Evolutionary conservation across 441 rosid genomes (phyloP), one percentile per base, ranked within the genome.

Genomic region (Pelargonium fulgidum): DNA sequence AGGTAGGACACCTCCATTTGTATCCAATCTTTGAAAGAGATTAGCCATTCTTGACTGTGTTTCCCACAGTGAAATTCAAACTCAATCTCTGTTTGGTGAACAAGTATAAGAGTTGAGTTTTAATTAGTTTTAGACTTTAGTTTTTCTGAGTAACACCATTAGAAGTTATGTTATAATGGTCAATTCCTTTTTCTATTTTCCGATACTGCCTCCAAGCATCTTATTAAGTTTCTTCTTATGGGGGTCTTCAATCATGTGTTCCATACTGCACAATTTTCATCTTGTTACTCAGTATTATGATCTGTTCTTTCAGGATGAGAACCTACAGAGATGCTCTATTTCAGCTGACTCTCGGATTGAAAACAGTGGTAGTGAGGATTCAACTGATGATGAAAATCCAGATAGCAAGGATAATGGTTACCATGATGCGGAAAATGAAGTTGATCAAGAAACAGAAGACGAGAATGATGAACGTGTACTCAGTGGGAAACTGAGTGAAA

Each of bases 401-500:
- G 87, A 88, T 77, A 29, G 74, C 45, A 90, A 90, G 81, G 86
- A 85, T 41, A 85, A 84, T 79, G 90, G 85, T 24, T 89, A 84
- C 81, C 96, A 85, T 76, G 96, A 94, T 79, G 88, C 87, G 8
- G 97, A 87, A 81, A 89, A 90, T 84, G 96, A 89, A 82, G 97
- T 79, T 54, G 96, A 89, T 77, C 92, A 81, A 50, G 94, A 81
- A 78, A 81, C 91, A 54, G 97, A 94, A 76, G 91, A 88, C 70
- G 96, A 87, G 10, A 26, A 59, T 58, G 84, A 79, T 72, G 93
- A 85, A 74, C 83, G 88, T 63, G 84, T 80, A 20, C 81, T 80
- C 58, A 91, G 96, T 76, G 97, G 96, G 73, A 94, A 91, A 78
- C 80, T 90, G 84, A 94, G 97, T 77, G 99, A 90, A 84, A 91